phyloP scores from a whole-genome alignment of 192 early-diverging fungal species.

The Podila epigama region DNA sequence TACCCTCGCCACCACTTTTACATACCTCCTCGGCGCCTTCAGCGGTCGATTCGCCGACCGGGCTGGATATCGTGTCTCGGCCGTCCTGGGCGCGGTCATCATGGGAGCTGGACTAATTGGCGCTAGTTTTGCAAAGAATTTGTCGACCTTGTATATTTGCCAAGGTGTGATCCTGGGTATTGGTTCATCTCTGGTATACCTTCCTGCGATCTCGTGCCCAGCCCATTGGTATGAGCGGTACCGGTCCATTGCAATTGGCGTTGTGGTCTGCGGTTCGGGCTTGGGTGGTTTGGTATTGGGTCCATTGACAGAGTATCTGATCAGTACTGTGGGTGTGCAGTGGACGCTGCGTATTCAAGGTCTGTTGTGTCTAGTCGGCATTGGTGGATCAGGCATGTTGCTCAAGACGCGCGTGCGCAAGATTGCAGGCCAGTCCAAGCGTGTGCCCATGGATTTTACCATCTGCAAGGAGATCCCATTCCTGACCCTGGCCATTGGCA shows the following conservation, averaged over 20 bases:
- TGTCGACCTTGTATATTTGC: conserved; percentile 21
- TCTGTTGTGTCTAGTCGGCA: conserved; percentile 30
- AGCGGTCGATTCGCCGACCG: conserved; percentile 38
- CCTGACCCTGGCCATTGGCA: conserved; percentile 21
- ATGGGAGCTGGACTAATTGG: conserved; percentile 44
- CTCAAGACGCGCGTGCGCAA: conserved; percentile 41
- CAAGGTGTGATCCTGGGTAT: conserved; percentile 52
- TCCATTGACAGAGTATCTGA: conserved; percentile 14
- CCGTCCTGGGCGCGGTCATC: conserved; percentile 32
- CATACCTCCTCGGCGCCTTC: conserved; percentile 33
- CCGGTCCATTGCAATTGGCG: conserved; percentile 47
- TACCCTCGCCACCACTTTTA: conserved; percentile 43
- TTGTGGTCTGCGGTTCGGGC: conserved; percentile 49
- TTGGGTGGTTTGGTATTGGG: conserved; percentile 41
- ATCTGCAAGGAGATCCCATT: conserved; percentile 38
- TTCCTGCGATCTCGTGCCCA: conserved; percentile 42
- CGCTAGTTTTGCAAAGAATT: conserved; percentile 32
- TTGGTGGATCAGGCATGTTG: conserved; percentile 47
- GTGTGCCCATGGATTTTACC: conserved; percentile 32
- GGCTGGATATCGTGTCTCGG: conserved; percentile 25
- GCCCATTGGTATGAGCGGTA: conserved; percentile 50
- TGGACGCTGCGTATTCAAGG: conserved; percentile 40
- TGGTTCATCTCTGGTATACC: conserved; percentile 51
- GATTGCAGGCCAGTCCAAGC: conserved; percentile 29
- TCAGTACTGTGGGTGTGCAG: conserved; percentile 21